Percentiles rank a stretch among this genome's conserved stretches.
These are phyloP conservation scores for Verticillium longisporum DNA, from an alignment of 2,329 filamentous ascomycete species.

Conservation along the genomic window DNA sequence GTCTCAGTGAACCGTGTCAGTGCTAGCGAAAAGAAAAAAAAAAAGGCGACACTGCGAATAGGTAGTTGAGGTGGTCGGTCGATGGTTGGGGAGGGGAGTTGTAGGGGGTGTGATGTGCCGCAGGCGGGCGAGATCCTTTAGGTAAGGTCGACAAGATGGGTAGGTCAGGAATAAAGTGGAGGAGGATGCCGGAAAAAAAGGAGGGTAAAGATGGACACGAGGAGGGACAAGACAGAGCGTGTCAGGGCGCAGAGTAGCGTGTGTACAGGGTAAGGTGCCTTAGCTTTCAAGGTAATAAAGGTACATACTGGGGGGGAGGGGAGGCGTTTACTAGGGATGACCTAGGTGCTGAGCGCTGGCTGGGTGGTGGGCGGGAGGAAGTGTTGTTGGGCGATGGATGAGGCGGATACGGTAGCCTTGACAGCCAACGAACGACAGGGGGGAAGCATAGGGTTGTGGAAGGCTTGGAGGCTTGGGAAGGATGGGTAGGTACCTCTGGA, in stretches of 20 bases:
- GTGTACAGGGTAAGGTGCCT: too few species aligned
- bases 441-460: not conserved
- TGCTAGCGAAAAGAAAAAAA: not conserved
- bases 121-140: not conserved
- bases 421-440: not conserved
- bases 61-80: not conserved
- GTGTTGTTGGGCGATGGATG: not conserved
- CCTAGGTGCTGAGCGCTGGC: not conserved
- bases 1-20: not conserved
- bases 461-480: not conserved
- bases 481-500: too few species aligned
- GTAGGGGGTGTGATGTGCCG: not conserved
- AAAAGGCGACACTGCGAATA: not conserved
- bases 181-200: not conserved
- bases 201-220: not conserved
- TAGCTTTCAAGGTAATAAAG: too few species aligned
- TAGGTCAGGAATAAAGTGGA: not conserved
- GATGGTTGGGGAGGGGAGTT: not conserved
- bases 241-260: not conserved
- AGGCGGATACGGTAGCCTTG: not conserved
- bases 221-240: not conserved
- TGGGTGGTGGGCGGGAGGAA: not conserved
- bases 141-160: not conserved
- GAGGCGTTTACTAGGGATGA: too few species aligned
- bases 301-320: too few species aligned